Percentiles rank a stretch among this genome's conserved stretches.
Conservation (phyloP, 768 basidiomycete species). For the Lactarius sp. region DNA sequence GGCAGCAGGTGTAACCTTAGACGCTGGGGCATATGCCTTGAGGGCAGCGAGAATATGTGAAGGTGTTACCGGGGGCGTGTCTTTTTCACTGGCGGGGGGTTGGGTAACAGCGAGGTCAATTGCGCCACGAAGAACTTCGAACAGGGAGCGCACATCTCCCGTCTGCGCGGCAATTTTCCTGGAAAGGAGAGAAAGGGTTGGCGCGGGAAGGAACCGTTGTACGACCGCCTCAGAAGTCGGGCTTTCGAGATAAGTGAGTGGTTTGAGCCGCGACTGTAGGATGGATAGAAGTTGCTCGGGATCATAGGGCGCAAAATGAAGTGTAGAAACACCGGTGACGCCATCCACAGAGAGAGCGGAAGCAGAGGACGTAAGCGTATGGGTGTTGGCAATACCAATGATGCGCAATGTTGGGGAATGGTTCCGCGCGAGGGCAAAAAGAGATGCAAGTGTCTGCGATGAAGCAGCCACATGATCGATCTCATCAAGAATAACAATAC, state of each 20-base stretch:
- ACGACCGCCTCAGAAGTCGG: conserved; percentile 23
- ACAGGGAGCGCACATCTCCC: conserved; percentile 75
- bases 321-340: conserved; percentile 43
- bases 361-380: conserved; percentile 64
- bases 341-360: conserved; percentile 35
- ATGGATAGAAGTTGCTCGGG: conserved; percentile 66
- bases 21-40: conserved; percentile 53
- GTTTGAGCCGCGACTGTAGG: conserved; percentile 55
- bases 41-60: conserved; percentile 67
- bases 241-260: conserved; percentile 38
- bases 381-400: conserved; percentile 86
- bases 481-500: conserved; percentile 80
- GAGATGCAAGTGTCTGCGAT: conserved; percentile 48
- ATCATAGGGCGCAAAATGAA: conserved; percentile 81
- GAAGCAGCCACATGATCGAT: conserved; percentile 75
- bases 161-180: conserved; percentile 80
- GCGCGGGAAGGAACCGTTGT: conserved; percentile 55
- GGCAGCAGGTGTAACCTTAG: conserved; percentile 36
- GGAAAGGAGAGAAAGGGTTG: conserved; percentile 63
- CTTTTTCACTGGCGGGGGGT: conserved; percentile 24
- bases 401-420: conserved; percentile 53
- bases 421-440: conserved; percentile 65
- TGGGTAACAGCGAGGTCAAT: conserved; percentile 54
- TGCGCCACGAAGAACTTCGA: conserved; percentile 75
- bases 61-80: conserved; percentile 49